Evolutionary conservation across 345 rosid genomes (phyloP).

Genomic region (Diplotaxis tenuifolia): DNA sequence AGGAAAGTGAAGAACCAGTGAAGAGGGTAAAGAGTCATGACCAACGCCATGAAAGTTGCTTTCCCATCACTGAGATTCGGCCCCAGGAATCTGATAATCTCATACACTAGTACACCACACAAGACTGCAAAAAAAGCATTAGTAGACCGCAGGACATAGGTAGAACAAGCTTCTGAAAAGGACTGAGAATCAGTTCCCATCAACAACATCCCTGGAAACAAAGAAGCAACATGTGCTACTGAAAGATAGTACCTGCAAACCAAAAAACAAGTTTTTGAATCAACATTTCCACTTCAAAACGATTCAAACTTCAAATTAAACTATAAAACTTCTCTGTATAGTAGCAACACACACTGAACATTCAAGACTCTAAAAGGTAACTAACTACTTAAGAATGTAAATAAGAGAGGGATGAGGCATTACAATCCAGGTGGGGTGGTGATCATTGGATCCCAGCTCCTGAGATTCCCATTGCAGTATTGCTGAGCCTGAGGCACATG

Average conservation of each 20-base stretch:
- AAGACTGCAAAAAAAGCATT: conserved; percentile 67
- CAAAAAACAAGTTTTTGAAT: conserved; percentile 15
- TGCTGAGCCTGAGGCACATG: conserved; percentile 89
- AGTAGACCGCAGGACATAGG: conserved; percentile 58
- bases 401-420: background rate
- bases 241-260: conserved; percentile 90
- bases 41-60: conserved; percentile 53
- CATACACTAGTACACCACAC: conserved; percentile 67
- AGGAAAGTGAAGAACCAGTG: conserved; percentile 95
- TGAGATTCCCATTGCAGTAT: conserved; percentile 72
- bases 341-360: background rate
- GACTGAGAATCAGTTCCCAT: conserved; percentile 33
- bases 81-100: conserved; percentile 59
- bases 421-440: conserved; percentile 99
- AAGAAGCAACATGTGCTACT: conserved; percentile 65
- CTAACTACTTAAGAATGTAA: background rate
- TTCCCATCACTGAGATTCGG: conserved; percentile 57
- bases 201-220: conserved; percentile 64
- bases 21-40: conserved; percentile 74
- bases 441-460: conserved; percentile 98
- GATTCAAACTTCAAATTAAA: background rate
- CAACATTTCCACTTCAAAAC: background rate
- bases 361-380: background rate
- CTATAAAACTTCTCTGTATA: background rate
- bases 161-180: conserved; percentile 57